Conservation (phyloP, 345 rosid species). For the Euclidium syriacum region DNA sequence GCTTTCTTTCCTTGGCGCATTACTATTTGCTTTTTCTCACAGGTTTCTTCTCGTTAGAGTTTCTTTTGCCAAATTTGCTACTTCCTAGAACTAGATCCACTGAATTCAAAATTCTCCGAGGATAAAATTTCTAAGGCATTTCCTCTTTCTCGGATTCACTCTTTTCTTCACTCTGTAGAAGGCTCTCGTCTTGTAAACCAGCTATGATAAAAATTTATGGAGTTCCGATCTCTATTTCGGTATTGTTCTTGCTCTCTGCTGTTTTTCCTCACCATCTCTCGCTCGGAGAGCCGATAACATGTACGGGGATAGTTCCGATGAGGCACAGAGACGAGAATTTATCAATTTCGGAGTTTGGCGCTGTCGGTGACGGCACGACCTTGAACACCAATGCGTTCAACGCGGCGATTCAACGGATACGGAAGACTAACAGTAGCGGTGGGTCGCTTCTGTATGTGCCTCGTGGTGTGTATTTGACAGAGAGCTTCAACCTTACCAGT, state of each 20-base stretch:
- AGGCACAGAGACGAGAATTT: constrained; percentile 47
- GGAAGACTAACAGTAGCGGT: constrained; percentile 44
- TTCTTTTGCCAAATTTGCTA: too few relatives aligned
- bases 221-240: constrained; percentile 11
- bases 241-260: constrained; percentile 13
- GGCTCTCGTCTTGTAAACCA: background rate
- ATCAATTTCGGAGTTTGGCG: constrained; percentile 73
- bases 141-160: background rate
- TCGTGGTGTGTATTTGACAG: constrained; percentile 76
- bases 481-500: constrained; percentile 69
- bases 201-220: constrained; percentile 13
- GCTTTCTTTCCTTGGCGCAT: background rate
- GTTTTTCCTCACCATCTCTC: constrained; percentile 17
- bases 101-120: background rate
- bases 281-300: constrained; percentile 45
- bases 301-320: constrained; percentile 75
- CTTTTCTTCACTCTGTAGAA: background rate
- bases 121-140: background rate
- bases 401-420: constrained; percentile 63
- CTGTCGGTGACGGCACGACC: constrained; percentile 76
- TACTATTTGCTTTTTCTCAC: background rate
- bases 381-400: constrained; percentile 70
- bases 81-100: constrained; percentile 16
- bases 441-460: constrained; percentile 82
- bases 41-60: background rate